Evolutionary conservation across 306 rosid species (phyloP).

Genomic region (Cucurbita maxima): DNA sequence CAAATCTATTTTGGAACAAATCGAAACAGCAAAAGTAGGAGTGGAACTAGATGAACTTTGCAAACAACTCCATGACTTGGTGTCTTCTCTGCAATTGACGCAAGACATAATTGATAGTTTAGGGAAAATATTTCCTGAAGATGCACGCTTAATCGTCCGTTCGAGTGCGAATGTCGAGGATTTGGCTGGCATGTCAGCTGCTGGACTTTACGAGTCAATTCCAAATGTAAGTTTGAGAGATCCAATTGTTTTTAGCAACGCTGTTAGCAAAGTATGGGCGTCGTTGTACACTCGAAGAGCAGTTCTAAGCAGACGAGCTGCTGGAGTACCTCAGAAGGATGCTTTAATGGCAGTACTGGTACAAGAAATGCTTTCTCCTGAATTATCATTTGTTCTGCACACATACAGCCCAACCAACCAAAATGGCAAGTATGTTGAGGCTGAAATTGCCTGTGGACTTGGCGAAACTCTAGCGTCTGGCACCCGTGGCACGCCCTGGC

Average conservation of each 20-base stretch:
- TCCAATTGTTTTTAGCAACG: conserved; percentile 50
- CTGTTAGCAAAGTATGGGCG: conserved; percentile 78
- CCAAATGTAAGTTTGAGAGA: conserved; percentile 81
- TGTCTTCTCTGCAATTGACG: conserved; percentile 52
- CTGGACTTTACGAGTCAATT: conserved; percentile 88
- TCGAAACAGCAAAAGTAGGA: conserved; percentile 59
- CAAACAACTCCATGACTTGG: conserved; percentile 58
- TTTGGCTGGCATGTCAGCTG: conserved; percentile 96
- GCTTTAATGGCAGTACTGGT: conserved; percentile 86
- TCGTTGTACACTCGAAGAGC: conserved; percentile 85
- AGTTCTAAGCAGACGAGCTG: conserved; percentile 67
- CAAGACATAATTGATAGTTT: conserved; percentile 44
- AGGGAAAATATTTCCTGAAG: conserved; percentile 46
- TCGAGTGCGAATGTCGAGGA: conserved; percentile 96
- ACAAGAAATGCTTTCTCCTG: conserved; percentile 96
- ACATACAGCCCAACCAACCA: conserved; percentile 57
- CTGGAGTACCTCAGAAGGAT: conserved; percentile 69
- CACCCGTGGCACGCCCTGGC: conserved; percentile 92
- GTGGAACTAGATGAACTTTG: conserved; percentile 62
- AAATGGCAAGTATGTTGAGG: conserved; percentile 62
- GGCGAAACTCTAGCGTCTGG: conserved; percentile 98
- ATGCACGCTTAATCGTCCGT: conserved; percentile 65
- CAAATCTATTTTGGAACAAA: conserved; percentile 38
- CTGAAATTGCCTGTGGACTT: conserved; percentile 89
- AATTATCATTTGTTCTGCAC: conserved; percentile 80